A percentile compares a stretch with the other conserved stretches of the same genome.
phyloP scores from a whole-genome alignment of 2,329 filamentous ascomycete genomes.

The Aureobasidium sp. region DNA sequence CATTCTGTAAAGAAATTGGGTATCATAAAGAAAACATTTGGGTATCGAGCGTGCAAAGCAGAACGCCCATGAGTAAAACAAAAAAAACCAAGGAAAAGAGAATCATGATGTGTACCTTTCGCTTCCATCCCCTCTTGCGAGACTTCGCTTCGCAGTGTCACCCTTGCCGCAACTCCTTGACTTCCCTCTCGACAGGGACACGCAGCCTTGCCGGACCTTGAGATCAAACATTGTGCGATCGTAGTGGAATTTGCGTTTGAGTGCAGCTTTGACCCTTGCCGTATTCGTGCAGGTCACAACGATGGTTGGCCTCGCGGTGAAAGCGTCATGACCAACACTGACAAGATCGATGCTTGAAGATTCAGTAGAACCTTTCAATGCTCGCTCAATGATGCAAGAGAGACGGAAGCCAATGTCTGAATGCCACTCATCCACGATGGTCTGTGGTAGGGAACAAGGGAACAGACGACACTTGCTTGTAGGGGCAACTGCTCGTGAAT shows the following conservation, averaged over 20 bases:
- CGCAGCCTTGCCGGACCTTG: slow-evolving; percentile 58
- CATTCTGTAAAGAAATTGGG: background rate
- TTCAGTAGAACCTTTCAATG: slow-evolving; percentile 64
- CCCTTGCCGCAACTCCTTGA: background rate
- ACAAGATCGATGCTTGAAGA: slow-evolving; percentile 72
- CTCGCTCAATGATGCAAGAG: slow-evolving; percentile 59
- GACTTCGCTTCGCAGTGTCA: slow-evolving; percentile 22
- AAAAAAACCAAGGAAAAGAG: background rate
- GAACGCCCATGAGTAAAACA: background rate
- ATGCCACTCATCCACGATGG: slow-evolving; percentile 64
- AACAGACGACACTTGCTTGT: slow-evolving; percentile 10
- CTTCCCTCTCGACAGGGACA: slow-evolving; percentile 15
- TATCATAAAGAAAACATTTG: background rate
- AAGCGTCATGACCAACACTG: slow-evolving; percentile 59
- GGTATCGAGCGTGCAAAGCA: slow-evolving; percentile 6
- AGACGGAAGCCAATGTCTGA: slow-evolving; percentile 61
- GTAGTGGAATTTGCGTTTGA: slow-evolving; percentile 63
- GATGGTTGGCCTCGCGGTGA: slow-evolving; percentile 61
- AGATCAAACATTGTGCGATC: slow-evolving; percentile 56
- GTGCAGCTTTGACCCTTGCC: slow-evolving; percentile 59
- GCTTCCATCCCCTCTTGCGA: slow-evolving; percentile 1
- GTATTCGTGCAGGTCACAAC: slow-evolving; percentile 71
- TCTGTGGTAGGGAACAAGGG: slow-evolving; percentile 44
- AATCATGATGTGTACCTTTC: slow-evolving; percentile 15
- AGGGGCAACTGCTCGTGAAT: background rate